A percentile compares a stretch with the other conserved stretches of the same genome.
Evolutionary conservation across 352 stramenopile species (phyloP).

Genomic region (Globisporangium yorkense): DNA sequence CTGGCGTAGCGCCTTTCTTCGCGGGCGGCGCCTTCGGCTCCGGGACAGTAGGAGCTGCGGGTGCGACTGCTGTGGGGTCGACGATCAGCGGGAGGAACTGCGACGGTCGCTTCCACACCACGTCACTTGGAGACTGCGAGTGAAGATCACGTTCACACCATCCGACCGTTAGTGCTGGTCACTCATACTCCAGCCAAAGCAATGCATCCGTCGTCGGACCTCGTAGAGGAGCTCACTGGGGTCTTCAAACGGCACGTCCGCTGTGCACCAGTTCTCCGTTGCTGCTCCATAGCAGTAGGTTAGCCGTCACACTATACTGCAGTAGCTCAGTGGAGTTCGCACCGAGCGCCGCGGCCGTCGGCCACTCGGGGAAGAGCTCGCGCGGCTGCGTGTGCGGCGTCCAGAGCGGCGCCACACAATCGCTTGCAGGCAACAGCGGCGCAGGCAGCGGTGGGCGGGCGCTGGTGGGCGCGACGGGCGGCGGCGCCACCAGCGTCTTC

Average conservation of each 20-base stretch:
- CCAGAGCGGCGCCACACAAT: constrained; percentile 40
- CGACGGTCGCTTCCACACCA: constrained; percentile 60
- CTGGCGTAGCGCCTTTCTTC: constrained; percentile 24
- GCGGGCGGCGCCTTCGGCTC: constrained; percentile 22
- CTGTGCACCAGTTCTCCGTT: constrained; percentile 41
- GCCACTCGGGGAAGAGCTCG: constrained; percentile 65
- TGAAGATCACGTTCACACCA: background rate
- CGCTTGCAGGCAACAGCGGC: constrained; percentile 20
- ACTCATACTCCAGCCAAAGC: background rate
- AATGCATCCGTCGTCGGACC: background rate
- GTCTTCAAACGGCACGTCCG: constrained; percentile 44
- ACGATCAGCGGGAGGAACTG: constrained; percentile 52
- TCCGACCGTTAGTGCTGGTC: background rate
- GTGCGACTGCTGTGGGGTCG: constrained; percentile 14
- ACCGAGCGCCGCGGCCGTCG: constrained; percentile 17
- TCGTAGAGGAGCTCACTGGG: background rate
- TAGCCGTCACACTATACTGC: background rate
- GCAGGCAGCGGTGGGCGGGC: constrained; percentile 17
- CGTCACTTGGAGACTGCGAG: background rate
- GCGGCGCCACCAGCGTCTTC: constrained; percentile 9
- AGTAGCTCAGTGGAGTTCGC: background rate
- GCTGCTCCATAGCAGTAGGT: constrained; percentile 12
- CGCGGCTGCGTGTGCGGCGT: constrained; percentile 21
- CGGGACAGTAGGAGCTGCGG: constrained; percentile 11
- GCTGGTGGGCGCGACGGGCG: background rate